Conservation (phyloP, 2,329 filamentous ascomycete genomes). For the Zasmidium angulare region DNA sequence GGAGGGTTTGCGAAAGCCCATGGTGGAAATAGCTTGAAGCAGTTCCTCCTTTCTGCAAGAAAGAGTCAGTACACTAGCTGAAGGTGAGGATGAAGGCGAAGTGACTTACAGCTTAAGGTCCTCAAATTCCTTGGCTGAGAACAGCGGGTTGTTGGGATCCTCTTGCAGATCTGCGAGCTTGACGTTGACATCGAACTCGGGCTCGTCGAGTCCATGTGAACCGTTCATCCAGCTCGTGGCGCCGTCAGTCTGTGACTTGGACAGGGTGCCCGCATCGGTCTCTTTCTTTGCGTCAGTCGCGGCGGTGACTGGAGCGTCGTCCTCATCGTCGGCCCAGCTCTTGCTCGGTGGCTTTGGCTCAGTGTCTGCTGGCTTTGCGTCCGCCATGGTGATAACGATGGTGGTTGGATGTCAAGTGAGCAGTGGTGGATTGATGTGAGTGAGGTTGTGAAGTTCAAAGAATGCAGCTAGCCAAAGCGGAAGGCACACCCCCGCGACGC, state of each 20-base stretch:
- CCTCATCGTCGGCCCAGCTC: conserved; percentile 37
- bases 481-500: too few relatives aligned
- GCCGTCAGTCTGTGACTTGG: conserved; percentile 44
- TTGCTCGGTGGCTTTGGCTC: conserved; percentile 13
- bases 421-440: not conserved
- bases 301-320: conserved; percentile 20
- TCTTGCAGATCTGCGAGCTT: conserved; percentile 86
- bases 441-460: not conserved
- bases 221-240: conserved; percentile 42
- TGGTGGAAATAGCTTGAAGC: conserved; percentile 70
- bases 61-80: conserved; percentile 14
- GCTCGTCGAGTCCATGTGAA: conserved; percentile 58
- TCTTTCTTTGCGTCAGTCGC: conserved; percentile 18
- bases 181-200: conserved; percentile 85
- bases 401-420: not conserved
- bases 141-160: conserved; percentile 83
- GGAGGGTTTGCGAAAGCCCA: conserved; percentile 92
- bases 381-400: conserved; percentile 17
- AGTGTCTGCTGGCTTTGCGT: conserved; percentile 18
- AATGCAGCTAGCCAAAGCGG: not conserved
- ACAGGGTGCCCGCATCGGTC: conserved; percentile 14
- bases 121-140: conserved; percentile 79
- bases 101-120: conserved; percentile 77
- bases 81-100: not conserved
- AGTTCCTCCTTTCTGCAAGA: conserved; percentile 61